A percentile compares a stretch with the other conserved stretches of the same genome.
Conservation (phyloP, 2,329 filamentous ascomycete genomes). For the Fusarium sp. region DNA sequence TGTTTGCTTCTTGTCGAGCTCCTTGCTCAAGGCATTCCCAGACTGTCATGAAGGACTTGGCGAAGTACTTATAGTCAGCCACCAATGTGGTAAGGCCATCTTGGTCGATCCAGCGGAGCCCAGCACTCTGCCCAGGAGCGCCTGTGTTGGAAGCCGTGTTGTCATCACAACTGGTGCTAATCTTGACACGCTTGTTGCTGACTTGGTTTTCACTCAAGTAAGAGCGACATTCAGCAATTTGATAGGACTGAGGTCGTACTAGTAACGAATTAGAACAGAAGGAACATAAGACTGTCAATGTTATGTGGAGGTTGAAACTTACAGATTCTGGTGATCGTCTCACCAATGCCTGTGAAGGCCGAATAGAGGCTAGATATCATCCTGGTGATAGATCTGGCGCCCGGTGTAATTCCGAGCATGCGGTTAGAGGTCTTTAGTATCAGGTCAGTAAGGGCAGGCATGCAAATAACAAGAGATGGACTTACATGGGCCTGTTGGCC, state of each 20-base stretch:
- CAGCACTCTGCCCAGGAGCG: background rate
- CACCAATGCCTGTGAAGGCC: constrained; percentile 42
- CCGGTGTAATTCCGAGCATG: constrained; percentile 35
- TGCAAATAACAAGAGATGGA: background rate
- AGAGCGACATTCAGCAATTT: constrained; percentile 39
- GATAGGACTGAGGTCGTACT: constrained; percentile 41
- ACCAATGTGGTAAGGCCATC: constrained; percentile 37
- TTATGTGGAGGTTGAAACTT: background rate
- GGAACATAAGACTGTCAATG: background rate
- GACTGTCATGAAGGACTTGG: constrained; percentile 31
- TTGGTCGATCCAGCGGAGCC: constrained; percentile 42
- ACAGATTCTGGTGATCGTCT: constrained; percentile 41
- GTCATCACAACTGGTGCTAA: constrained; percentile 26
- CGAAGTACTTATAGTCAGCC: constrained; percentile 37
- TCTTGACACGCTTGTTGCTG: constrained; percentile 43
- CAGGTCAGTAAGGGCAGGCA: background rate
- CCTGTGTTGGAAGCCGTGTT: background rate
- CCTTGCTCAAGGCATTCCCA: constrained; percentile 29
- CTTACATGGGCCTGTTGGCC: constrained; percentile 28
- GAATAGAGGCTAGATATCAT: constrained; percentile 45
- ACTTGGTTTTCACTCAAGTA: constrained; percentile 35
- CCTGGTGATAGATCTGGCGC: constrained; percentile 40
- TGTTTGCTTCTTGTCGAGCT: constrained; percentile 41
- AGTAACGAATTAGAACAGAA: background rate
- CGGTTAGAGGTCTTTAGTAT: constrained; percentile 17